Percentiles rank a stretch among this genome's conserved stretches.
phyloP scores from a whole-genome alignment of 2,329 filamentous ascomycete species.

The Verticillium tricorpus region DNA sequence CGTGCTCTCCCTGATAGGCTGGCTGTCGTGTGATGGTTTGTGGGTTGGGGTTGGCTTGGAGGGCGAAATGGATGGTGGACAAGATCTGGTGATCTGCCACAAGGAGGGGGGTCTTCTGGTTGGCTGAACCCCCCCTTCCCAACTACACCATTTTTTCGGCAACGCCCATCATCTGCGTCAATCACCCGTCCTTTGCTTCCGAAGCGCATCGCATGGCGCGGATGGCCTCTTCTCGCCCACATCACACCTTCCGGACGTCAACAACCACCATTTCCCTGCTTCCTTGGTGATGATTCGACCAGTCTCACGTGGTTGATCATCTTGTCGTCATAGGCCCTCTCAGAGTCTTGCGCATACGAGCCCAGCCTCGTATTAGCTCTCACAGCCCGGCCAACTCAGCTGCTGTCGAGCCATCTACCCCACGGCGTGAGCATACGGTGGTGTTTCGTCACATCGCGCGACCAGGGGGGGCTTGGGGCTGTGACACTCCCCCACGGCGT shows the following conservation, averaged over 20 bases:
- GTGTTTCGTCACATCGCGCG: background rate
- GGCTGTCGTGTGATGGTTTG: constrained; percentile 3
- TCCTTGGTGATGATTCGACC: no score
- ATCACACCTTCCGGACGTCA: no score
- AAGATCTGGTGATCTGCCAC: constrained; percentile 12
- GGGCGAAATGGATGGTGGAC: background rate
- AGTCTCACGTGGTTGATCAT: no score
- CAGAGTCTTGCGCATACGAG: no score
- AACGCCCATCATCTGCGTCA: constrained; percentile 14
- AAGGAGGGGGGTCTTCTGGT: constrained; percentile 3
- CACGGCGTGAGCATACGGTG: background rate
- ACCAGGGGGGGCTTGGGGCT: background rate
- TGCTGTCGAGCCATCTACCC: background rate
- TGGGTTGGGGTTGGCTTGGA: constrained; percentile 12
- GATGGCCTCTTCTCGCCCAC: background rate
- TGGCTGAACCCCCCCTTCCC: constrained; percentile 1
- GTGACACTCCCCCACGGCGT: background rate
- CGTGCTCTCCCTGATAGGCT: constrained; percentile 1
- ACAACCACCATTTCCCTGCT: no score
- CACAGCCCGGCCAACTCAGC: background rate
- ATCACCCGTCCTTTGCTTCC: background rate
- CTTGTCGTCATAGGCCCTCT: no score
- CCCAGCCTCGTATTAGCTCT: no score
- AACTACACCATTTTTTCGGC: constrained; percentile 9
- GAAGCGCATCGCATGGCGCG: background rate